A percentile compares a stretch with the other conserved stretches of the same genome.
Conservation (phyloP, 129 eudicot species). For the Helianthus tuberosus region DNA sequence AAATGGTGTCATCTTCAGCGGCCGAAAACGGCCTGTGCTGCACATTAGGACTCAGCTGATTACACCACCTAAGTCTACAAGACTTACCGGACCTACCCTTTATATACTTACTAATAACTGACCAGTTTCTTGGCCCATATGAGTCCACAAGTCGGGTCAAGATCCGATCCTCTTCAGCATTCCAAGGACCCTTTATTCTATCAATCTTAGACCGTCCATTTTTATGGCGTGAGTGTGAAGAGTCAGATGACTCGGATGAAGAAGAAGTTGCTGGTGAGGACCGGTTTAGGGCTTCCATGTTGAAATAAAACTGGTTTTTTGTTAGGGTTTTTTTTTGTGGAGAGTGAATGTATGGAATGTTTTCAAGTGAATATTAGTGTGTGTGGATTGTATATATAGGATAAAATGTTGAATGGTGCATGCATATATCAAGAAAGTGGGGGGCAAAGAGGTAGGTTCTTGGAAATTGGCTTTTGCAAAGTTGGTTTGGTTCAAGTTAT, state of each 20-base stretch:
- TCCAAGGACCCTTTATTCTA: constrained; percentile 84
- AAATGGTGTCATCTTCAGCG: constrained; percentile 60
- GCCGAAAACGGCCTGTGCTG: constrained; percentile 75
- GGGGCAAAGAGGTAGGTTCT: constrained; percentile 41
- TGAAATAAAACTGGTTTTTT: neutral
- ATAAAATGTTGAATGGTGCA: constrained; percentile 28
- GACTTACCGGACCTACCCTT: constrained; percentile 85
- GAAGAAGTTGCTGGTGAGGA: constrained; percentile 51
- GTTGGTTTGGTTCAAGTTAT: constrained; percentile 23
- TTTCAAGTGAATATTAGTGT: constrained; percentile 15
- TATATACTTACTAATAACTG: constrained; percentile 69
- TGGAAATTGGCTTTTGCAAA: constrained; percentile 47
- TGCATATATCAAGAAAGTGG: constrained; percentile 40
- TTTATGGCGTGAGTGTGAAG: constrained; percentile 36
- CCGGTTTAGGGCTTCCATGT: constrained; percentile 53
- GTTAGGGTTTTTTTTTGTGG: neutral
- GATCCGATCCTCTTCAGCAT: constrained; percentile 76
- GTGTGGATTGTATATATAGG: constrained; percentile 5
- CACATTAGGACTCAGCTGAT: constrained; percentile 77
- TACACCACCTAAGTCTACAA: constrained; percentile 84
- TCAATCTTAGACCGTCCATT: constrained; percentile 28
- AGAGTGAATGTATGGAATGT: neutral
- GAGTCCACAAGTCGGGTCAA: constrained; percentile 63
- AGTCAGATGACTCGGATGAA: constrained; percentile 51
- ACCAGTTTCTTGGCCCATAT: constrained; percentile 77